A percentile compares a stretch with the other conserved stretches of the same genome.
phyloP scores from a whole-genome alignment of 495 filamentous ascomycete genomes.

The Penicillium argentinense region DNA sequence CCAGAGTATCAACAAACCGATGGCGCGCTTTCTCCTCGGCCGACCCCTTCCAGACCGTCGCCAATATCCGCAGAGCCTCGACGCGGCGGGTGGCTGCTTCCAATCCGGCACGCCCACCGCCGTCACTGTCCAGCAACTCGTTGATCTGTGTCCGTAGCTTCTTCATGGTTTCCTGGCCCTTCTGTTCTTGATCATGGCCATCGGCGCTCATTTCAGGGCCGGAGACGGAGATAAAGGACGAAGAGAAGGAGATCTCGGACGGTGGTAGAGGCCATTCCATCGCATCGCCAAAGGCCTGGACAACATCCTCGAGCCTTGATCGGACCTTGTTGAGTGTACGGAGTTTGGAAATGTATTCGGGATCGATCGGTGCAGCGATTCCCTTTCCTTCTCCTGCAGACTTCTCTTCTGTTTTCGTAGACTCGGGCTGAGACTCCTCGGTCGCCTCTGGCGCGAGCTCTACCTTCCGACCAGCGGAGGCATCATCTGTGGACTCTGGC shows the following conservation, averaged over 20 bases:
- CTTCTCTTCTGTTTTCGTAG: background rate
- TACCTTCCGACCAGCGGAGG: slow-evolving; percentile 4
- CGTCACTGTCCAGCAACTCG: slow-evolving; percentile 57
- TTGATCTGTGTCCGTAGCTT: slow-evolving; percentile 70
- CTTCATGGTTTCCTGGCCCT: slow-evolving; percentile 71
- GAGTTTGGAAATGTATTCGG: slow-evolving; percentile 71
- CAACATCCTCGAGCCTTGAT: slow-evolving; percentile 76
- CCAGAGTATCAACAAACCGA: slow-evolving; percentile 78
- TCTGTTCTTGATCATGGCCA: slow-evolving; percentile 67
- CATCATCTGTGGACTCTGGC: slow-evolving; percentile 38
- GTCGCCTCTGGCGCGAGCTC: slow-evolving; percentile 14
- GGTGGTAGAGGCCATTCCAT: slow-evolving; percentile 92
- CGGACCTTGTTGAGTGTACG: slow-evolving; percentile 83
- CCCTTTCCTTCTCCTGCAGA: background rate
- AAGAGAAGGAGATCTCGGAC: slow-evolving; percentile 67
- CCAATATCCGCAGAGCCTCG: slow-evolving; percentile 68
- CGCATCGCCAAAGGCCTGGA: slow-evolving; percentile 86
- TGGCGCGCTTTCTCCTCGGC: slow-evolving; percentile 84
- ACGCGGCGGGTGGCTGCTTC: slow-evolving; percentile 75
- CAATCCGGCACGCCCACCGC: slow-evolving; percentile 43
- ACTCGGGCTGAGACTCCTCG: slow-evolving; percentile 8
- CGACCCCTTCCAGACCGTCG: slow-evolving; percentile 83
- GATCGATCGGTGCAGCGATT: slow-evolving; percentile 45
- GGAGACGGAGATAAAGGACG: slow-evolving; percentile 79
- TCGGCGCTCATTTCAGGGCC: slow-evolving; percentile 67